Evolutionary conservation across 2,329 filamentous ascomycete genomes (phyloP), one percentile per base, ranked within the genome.

Genomic region (Cercospora berteroae): DNA sequence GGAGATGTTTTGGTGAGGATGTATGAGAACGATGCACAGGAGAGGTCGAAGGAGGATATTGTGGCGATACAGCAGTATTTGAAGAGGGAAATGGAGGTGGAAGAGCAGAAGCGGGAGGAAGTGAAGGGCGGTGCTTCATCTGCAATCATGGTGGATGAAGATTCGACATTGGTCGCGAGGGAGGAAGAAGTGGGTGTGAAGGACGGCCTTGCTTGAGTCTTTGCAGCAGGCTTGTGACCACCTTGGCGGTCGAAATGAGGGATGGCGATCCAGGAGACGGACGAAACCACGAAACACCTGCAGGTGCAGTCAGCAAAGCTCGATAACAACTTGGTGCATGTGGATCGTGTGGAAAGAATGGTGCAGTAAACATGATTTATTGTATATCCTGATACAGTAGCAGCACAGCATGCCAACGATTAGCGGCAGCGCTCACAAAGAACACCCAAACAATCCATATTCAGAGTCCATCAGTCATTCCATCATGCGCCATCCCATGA

Each of bases 351-450:
- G 20, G 20, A 29, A 27, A 29, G 58, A 48, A 13, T 20, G 13
- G 27, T 60, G 36, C 31, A 42, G 50, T 56, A 57, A 58, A 52
- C 50, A 39, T 44, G 23, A 16, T 65, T 61, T 55, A 60, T 33
- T 68, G 58, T 68, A 70, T 69, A 68, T 67, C 67, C 68, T 70
- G 66, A 52, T 69, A 69, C 70, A 71, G 62, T 65, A 67, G 20
- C 31, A 64, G 39, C 65, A 66, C 50, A 66, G 60, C 69, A 60
- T 70, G 67, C 70, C 70, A 67, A 72, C 70, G 69, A 70, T 71
- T 72, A 70, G 70, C 66, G 70, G 70, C 70, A 71, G 69, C 69
- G 61, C 59, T 64, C 61, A 66, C 29, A 48, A 65, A 27, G 50
- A 61, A 59, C 39, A 29, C 52, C 65, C 65, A 56, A 66, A 62